Evolutionary conservation across 2,329 filamentous ascomycete species (phyloP).

Genomic region (Xylaria sp.): DNA sequence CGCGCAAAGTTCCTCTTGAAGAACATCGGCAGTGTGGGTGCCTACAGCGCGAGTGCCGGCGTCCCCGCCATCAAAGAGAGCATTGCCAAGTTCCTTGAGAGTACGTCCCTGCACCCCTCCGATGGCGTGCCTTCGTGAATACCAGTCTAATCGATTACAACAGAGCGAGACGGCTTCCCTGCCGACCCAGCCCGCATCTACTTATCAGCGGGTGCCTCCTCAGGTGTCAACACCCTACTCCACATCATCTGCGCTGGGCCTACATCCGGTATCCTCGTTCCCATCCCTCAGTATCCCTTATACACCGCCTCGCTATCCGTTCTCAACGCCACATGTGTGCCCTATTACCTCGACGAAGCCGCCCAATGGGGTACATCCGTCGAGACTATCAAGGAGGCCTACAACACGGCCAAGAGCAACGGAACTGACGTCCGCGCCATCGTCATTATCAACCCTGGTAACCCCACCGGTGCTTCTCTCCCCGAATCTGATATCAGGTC

Average conservation of each 20-base stretch:
- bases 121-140: background rate
- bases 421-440: constrained; percentile 92
- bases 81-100: constrained; percentile 91
- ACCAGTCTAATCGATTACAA: constrained; percentile 34
- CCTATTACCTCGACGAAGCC: constrained; percentile 92
- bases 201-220: constrained; percentile 90
- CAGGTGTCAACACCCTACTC: constrained; percentile 93
- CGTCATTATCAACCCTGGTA: constrained; percentile 98
- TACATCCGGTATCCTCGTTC: constrained; percentile 86
- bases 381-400: constrained; percentile 76
- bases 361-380: constrained; percentile 90
- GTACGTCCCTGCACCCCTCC: constrained; percentile 59
- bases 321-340: constrained; percentile 86
- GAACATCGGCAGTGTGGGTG: constrained; percentile 89
- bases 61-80: constrained; percentile 87
- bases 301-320: constrained; percentile 94
- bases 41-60: constrained; percentile 95
- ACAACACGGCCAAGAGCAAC: constrained; percentile 77
- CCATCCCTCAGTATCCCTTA: constrained; percentile 97
- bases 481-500: constrained; percentile 80
- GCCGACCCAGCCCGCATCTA: constrained; percentile 86
- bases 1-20: constrained; percentile 83
- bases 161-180: constrained; percentile 87
- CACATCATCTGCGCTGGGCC: constrained; percentile 85
- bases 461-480: constrained; percentile 92